These are phyloP conservation scores for Tulasnella sp. DNA, from an alignment of 768 basidiomycete genomes.

Conservation along the genomic window DNA sequence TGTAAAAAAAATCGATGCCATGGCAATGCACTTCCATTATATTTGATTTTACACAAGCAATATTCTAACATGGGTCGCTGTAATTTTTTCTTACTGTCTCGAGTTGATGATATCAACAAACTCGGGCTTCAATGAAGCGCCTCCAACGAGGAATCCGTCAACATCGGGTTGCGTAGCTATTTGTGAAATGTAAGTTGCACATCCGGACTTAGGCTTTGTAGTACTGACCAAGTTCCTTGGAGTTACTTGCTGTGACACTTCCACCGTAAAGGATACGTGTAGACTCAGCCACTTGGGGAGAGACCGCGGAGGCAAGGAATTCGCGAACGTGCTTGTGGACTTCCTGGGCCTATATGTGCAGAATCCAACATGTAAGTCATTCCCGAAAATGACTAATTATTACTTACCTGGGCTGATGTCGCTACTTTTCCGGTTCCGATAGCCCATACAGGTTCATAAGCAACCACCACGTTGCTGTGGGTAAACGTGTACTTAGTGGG, in stretches of 20 bases:
- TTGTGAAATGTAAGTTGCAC: neutral
- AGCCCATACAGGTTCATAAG: constrained; percentile 97
- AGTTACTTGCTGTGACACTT: constrained; percentile 81
- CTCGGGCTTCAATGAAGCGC: constrained; percentile 95
- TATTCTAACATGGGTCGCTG: no score
- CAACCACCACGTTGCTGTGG: constrained; percentile 74
- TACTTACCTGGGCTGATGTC: constrained; percentile 39
- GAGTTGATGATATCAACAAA: constrained; percentile 81
- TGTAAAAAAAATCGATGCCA: no score
- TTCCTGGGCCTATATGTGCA: constrained; percentile 67
- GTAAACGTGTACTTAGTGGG: neutral
- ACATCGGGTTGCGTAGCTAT: constrained; percentile 67
- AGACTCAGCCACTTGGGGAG: constrained; percentile 49
- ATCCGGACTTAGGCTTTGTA: neutral
- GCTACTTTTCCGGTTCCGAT: constrained; percentile 98
- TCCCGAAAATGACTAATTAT: neutral
- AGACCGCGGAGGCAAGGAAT: constrained; percentile 55
- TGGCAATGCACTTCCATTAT: no score
- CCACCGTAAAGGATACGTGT: constrained; percentile 94
- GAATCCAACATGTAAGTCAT: neutral
- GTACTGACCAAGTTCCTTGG: constrained; percentile 66
- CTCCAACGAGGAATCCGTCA: constrained; percentile 96
- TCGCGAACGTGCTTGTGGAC: constrained; percentile 72
- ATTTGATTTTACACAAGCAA: no score
- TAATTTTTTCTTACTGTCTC: neutral